These are phyloP conservation scores for Pezicula neosporulosa DNA, from an alignment of 2,329 filamentous ascomycete genomes.

Conservation along the genomic window DNA sequence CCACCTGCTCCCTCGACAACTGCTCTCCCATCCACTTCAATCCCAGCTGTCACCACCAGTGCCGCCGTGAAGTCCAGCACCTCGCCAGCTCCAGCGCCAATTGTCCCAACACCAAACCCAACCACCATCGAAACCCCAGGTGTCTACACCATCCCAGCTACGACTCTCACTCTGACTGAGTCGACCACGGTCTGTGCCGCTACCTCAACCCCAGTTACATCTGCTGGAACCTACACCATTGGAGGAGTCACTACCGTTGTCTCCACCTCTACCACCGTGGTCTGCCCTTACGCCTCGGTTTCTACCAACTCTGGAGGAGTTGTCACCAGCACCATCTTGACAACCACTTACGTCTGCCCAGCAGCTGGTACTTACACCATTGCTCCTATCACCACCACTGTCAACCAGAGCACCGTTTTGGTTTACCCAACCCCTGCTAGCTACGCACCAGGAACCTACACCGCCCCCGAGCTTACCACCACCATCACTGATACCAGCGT, in stretches of 20 bases:
- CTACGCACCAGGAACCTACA: slow-evolving; percentile 70
- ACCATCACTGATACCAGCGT: slow-evolving; percentile 67
- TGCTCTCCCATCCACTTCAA: slow-evolving; percentile 14
- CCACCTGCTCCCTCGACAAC: slow-evolving; percentile 21
- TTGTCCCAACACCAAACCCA: slow-evolving; percentile 43
- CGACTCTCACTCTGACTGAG: slow-evolving; percentile 64
- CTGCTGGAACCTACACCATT: slow-evolving; percentile 54
- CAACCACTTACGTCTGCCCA: slow-evolving; percentile 72
- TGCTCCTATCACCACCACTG: slow-evolving; percentile 60
- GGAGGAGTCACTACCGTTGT: slow-evolving; percentile 53
- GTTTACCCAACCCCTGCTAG: slow-evolving; percentile 64
- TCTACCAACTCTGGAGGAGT: slow-evolving; percentile 52
- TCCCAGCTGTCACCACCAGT: slow-evolving; percentile 30
- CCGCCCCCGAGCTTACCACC: slow-evolving; percentile 60
- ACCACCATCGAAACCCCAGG: slow-evolving; percentile 61
- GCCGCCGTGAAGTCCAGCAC: slow-evolving; percentile 29
- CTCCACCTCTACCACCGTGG: slow-evolving; percentile 67
- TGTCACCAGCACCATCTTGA: slow-evolving; percentile 64
- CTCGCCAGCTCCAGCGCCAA: slow-evolving; percentile 12
- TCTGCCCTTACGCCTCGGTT: slow-evolving; percentile 66
- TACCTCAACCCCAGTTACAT: slow-evolving; percentile 55
- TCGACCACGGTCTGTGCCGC: slow-evolving; percentile 65
- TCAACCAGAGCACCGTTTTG: slow-evolving; percentile 50
- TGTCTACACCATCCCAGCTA: slow-evolving; percentile 73
- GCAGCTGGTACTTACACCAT: slow-evolving; percentile 73